Conservation (phyloP, 495 filamentous ascomycete genomes). For the Gamarada debralockiae region DNA sequence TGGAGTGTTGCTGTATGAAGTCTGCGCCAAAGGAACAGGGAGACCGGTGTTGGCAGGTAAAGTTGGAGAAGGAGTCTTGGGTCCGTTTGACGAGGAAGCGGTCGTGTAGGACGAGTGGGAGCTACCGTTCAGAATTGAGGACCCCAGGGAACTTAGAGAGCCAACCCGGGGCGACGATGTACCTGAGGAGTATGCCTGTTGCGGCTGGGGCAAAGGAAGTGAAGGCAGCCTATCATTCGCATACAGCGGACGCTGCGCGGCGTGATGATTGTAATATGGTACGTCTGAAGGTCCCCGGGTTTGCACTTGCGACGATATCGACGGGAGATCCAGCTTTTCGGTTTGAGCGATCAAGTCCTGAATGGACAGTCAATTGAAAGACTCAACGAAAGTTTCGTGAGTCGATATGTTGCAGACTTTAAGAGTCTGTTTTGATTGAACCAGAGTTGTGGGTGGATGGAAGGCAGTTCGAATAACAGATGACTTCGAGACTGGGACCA, state of each 20-base stretch:
- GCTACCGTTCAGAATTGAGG: conserved; percentile 42
- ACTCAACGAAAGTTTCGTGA: conserved; percentile 20
- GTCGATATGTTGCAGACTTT: neutral
- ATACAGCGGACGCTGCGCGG: conserved; percentile 61
- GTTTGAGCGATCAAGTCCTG: conserved; percentile 44
- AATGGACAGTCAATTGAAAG: conserved; percentile 15
- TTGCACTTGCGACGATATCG: conserved; percentile 78
- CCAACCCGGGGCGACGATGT: conserved; percentile 66
- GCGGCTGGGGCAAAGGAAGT: conserved; percentile 64
- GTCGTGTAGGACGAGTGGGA: conserved; percentile 52
- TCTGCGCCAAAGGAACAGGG: conserved; percentile 41
- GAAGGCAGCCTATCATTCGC: conserved; percentile 74
- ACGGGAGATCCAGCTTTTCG: conserved; percentile 99
- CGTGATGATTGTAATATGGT: conserved; percentile 71
- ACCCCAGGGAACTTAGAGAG: conserved; percentile 53
- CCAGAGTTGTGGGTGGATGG: neutral
- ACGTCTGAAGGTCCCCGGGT: conserved; percentile 82
- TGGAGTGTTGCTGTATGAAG: conserved; percentile 43
- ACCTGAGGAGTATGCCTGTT: conserved; percentile 59
- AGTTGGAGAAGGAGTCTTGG: conserved; percentile 53
- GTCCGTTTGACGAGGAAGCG: conserved; percentile 50
- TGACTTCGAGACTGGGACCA: neutral
- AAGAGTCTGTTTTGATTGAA: neutral
- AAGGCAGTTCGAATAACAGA: neutral
- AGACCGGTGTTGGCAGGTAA: conserved; percentile 37